phyloP scores from a whole-genome alignment of 1,284 basidiomycete genomes.

The Meira miltonrushii region DNA sequence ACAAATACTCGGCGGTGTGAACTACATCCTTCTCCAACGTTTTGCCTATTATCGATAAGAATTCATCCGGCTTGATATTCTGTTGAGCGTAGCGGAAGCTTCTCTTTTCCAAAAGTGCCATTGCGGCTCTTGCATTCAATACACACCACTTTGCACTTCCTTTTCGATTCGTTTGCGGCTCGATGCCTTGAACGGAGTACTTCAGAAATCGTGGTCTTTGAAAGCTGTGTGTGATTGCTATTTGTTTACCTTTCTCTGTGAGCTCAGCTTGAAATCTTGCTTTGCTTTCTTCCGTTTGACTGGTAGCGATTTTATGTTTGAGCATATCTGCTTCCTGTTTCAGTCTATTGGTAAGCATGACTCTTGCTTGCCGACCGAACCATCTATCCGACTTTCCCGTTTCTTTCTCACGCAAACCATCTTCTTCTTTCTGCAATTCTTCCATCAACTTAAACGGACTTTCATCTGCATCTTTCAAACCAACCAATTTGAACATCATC shows the following conservation, averaged over 20 bases:
- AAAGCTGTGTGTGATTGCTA: background rate
- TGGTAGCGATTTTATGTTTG: background rate
- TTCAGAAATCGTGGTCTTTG: background rate
- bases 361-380: background rate
- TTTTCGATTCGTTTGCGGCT: background rate
- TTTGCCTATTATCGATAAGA: too few relatives aligned
- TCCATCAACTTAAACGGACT: background rate
- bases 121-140: background rate
- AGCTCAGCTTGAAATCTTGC: background rate
- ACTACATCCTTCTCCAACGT: too few relatives aligned
- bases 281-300: background rate
- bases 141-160: background rate
- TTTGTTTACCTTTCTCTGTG: background rate
- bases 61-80: background rate
- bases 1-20: too few relatives aligned
- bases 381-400: background rate
- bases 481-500: constrained; percentile 3
- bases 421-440: background rate
- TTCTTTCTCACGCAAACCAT: background rate
- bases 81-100: background rate
- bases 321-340: background rate
- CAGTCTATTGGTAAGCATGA: background rate
- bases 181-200: background rate
- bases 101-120: background rate
- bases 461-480: background rate